These are phyloP conservation scores for Xylaria multiplex DNA, from an alignment of 2,329 filamentous ascomycete genomes.

Conservation along the genomic window DNA sequence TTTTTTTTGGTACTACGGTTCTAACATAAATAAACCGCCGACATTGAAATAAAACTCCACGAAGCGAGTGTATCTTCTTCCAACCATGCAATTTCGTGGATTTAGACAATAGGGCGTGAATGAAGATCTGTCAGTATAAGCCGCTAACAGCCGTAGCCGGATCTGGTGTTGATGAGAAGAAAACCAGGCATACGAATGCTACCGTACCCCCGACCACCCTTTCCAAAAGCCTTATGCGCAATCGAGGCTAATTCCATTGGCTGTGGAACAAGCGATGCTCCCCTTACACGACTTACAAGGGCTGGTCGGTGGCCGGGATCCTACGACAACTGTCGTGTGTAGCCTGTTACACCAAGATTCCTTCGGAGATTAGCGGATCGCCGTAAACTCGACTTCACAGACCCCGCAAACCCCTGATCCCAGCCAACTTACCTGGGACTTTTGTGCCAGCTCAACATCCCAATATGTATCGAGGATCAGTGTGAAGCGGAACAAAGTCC, in stretches of 20 bases:
- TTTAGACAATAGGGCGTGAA: slow-evolving; percentile 19
- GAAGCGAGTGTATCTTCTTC: neutral
- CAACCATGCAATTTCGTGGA: neutral
- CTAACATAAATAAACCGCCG: neutral
- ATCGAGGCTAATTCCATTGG: neutral
- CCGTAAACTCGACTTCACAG: too few relatives aligned
- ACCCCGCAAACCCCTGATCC: neutral
- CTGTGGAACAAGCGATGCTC: neutral
- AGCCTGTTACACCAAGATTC: too few relatives aligned
- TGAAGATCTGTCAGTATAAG: slow-evolving; percentile 7
- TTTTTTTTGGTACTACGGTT: neutral
- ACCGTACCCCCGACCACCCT: neutral
- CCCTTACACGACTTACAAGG: neutral
- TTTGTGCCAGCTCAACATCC: too few relatives aligned
- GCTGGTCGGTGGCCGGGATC: neutral
- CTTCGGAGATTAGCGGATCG: too few relatives aligned
- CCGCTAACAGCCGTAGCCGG: slow-evolving; percentile 22
- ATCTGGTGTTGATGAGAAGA: neutral
- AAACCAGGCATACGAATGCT: neutral
- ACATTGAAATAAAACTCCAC: neutral
- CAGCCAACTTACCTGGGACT: slow-evolving; percentile 8
- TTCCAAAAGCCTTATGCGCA: neutral
- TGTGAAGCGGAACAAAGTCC: slow-evolving; percentile 14
- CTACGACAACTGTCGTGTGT: neutral
- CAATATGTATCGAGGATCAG: too few relatives aligned